Base-by-base conservation (phyloP, 2,329 filamentous ascomycete genomes). In the Botryotinia globosa region DNA sequence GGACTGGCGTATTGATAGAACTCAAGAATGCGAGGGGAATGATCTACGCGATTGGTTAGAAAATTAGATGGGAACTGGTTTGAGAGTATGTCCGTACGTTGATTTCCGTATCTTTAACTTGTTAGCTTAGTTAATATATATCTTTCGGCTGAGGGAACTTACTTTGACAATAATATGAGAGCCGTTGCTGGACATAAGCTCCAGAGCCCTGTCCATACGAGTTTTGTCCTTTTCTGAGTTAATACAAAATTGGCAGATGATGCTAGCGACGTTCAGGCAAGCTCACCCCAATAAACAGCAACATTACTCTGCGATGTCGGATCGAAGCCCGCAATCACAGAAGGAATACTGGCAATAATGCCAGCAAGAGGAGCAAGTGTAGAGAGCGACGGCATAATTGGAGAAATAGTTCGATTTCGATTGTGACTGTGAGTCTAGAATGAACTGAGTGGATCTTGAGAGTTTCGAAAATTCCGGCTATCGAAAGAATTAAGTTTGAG, bases 21-120 rank as follows among this genome's bases (percentile, higher is more conserved):
- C 86, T 85, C 72, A 92, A 77, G 78, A 93, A 93, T 1, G 90
- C 86, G 67, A 93, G 77, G 1, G 88, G 87, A 69, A 93, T 89
- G 72, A 91, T 86, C 85, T 89, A 73, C 29, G 32, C 73, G 45
- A 12, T 61, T 71, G 69, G 20, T 79, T 58, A 80, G 73, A 64
- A 69, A 7, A 7, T 20, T 22, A 9, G 7, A 56, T 22, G 16
- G 48, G 7, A 4, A 22, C 34, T 39, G 20, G 4, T 32, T 20
- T 39, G 5, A 32, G 22, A 29, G 12, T 14, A 42, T 66, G 16
- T 45, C 65, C 82, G 78, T 76, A 85, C 84, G 77, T 87, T 82
- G 62, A 87, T 80, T 69, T 87, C 79, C 20, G 81, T 80, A 75
- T 86, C 85, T 83, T 25, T n/a, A 12, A 9, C 37, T 20, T 66